Evolutionary conservation across 768 basidiomycete species (phyloP), one percentile per base, ranked within the genome.

Genomic region (Amanita subjunquillea): DNA sequence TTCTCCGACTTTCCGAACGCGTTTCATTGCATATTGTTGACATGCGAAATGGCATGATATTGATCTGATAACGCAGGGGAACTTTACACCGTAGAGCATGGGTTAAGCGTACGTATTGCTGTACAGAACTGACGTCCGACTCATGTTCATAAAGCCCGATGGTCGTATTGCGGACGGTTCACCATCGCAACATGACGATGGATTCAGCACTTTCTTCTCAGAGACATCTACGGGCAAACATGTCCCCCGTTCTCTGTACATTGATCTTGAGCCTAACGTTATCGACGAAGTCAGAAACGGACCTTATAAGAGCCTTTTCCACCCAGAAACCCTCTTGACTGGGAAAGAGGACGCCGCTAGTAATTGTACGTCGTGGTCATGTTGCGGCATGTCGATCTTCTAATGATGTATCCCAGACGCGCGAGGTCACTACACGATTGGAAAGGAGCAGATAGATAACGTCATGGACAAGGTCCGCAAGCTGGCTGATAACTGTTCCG

Each of bases 271-370:
- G 71, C 95, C 95, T 55, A 93, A 92, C 67, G 95, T 93, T 66
- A 91, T 98, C 64, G 95, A 98, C 65, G 93, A 96, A 71, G 93
- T 99, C 63, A 85, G 90, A 69, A 94, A 80, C 57, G 96, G 96
- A 57, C 83, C 87, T 40, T 99, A 97, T 82, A 82, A 91, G 71
- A 86, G 85, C 68, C 86, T 99, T 53, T 99, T 99, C 83, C 96
- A 99, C 73, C 96, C 96, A 9, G 96, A 98, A 80, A 94, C 96
- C 54, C 82, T 99, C 68, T 81, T 99, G 62, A 92, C 89, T 53
- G 96, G 96, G 60, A 99, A 98, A 75, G 96, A 99, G 74, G 96
- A 99, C 67, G 96, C 96, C 54, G 96, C 96, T 56, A 98, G 93
- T 79, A 99, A 99, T 74, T 99, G 94, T 94, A 70, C 54, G 73